Evolutionary conservation across 192 early-diverging fungal species (phyloP).

Genomic region (Mortierella antarctica): DNA sequence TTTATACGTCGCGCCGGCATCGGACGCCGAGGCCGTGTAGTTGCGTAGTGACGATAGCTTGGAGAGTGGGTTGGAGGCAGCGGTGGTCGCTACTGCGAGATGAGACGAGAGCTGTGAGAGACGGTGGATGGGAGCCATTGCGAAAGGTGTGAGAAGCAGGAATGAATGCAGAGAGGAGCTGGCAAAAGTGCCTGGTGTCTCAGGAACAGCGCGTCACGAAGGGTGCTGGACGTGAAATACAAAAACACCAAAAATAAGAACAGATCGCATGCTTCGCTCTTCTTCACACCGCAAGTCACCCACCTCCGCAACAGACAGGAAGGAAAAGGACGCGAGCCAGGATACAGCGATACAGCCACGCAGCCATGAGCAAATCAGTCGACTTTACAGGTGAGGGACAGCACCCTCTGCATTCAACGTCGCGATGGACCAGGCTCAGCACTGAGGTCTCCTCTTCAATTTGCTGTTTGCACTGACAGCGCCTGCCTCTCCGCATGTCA

Average conservation of each 20-base stretch:
- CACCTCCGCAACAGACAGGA: not conserved
- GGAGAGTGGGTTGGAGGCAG: not conserved
- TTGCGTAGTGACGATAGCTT: not conserved
- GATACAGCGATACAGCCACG: not conserved
- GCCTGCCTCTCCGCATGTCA: not conserved
- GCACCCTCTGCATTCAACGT: not conserved
- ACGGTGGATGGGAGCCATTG: constrained; percentile 35
- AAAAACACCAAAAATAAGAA: not conserved
- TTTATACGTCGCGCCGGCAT: not conserved
- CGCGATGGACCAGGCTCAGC: not conserved
- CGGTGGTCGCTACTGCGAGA: constrained; percentile 3
- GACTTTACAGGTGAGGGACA: constrained; percentile 9
- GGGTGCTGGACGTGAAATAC: no score
- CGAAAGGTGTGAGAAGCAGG: not conserved
- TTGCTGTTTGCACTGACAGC: not conserved
- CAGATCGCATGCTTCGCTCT: not conserved
- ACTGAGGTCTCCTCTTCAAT: not conserved
- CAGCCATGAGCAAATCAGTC: not conserved
- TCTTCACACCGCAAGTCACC: not conserved
- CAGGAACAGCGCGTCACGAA: not conserved
- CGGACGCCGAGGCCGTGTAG: constrained; percentile 9
- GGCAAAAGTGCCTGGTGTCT: not conserved
- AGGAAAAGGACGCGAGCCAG: not conserved
- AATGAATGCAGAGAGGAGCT: not conserved
- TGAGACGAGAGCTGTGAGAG: constrained; percentile 29